Evolutionary conservation across 495 filamentous ascomycete genomes (phyloP).

Genomic region (Talaromyces trachyspermus): DNA sequence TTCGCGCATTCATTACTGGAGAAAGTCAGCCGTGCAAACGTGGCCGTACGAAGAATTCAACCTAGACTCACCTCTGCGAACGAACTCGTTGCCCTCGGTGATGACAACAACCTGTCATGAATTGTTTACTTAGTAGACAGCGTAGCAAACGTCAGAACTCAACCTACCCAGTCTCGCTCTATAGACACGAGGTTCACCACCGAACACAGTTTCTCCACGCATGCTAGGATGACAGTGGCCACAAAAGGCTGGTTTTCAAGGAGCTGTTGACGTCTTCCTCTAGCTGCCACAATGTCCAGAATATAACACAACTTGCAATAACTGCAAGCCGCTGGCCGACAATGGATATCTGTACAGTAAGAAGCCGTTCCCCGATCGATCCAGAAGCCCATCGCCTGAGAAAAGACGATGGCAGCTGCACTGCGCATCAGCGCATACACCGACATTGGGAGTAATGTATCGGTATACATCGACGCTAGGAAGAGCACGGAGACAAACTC

Average conservation of each 20-base stretch:
- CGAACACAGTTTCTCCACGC: slow-evolving; percentile 43
- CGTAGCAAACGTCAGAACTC: neutral
- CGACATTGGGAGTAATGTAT: slow-evolving; percentile 30
- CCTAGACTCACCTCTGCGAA: slow-evolving; percentile 27
- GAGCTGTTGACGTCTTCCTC: slow-evolving; percentile 6
- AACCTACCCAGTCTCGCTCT: slow-evolving; percentile 51
- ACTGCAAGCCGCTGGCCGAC: slow-evolving; percentile 17
- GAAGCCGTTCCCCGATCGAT: slow-evolving; percentile 33
- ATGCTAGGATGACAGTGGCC: slow-evolving; percentile 35
- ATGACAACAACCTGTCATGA: slow-evolving; percentile 33
- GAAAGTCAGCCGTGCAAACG: neutral
- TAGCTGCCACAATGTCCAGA: slow-evolving; percentile 5
- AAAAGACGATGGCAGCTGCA: slow-evolving; percentile 10
- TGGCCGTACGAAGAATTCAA: neutral
- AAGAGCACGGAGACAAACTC: slow-evolving; percentile 52
- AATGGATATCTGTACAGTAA: slow-evolving; percentile 35
- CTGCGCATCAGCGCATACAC: slow-evolving; percentile 14
- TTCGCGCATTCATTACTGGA: slow-evolving; percentile 44
- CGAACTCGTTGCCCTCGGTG: slow-evolving; percentile 26
- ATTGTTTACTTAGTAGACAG: neutral
- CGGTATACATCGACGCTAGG: slow-evolving; percentile 43
- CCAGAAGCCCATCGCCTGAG: slow-evolving; percentile 34
- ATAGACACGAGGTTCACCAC: slow-evolving; percentile 48
- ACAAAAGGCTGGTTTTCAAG: slow-evolving; percentile 22
- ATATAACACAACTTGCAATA: slow-evolving; percentile 12